Evolutionary conservation across 345 rosid species (phyloP).

Genomic region (Eucalyptus brandiana): DNA sequence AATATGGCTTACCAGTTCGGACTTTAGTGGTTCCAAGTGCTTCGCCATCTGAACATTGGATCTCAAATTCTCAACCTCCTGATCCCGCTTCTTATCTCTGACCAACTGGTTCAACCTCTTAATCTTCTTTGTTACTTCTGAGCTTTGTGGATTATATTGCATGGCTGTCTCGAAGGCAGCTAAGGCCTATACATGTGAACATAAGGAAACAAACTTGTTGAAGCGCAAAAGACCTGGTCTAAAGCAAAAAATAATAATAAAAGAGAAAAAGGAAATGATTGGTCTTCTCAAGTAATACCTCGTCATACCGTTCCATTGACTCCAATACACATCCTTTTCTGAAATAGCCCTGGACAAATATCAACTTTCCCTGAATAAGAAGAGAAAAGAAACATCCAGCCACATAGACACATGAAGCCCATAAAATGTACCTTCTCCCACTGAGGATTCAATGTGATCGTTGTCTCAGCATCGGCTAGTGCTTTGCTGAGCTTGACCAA

Average conservation of each 20-base stretch:
- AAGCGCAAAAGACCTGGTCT: background rate
- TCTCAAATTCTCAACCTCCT: constrained; percentile 76
- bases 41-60: constrained; percentile 67
- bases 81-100: constrained; percentile 70
- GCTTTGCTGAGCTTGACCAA: constrained; percentile 91
- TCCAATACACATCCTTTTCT: constrained; percentile 94
- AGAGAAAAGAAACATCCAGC: background rate
- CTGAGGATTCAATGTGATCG: constrained; percentile 69
- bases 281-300: constrained; percentile 25
- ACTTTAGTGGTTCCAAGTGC: constrained; percentile 51
- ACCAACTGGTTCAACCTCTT: constrained; percentile 62
- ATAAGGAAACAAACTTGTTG: background rate
- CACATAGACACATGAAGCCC: background rate
- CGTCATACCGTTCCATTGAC: constrained; percentile 88
- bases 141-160: constrained; percentile 67
- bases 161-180: constrained; percentile 68
- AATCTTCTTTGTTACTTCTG: constrained; percentile 82
- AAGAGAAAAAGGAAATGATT: background rate
- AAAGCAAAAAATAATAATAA: background rate
- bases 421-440: constrained; percentile 75
- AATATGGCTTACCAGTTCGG: constrained; percentile 48
- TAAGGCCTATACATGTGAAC: constrained; percentile 38
- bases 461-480: constrained; percentile 81
- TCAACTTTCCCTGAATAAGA: background rate
- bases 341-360: constrained; percentile 63